phyloP scores from a whole-genome alignment of 2,329 filamentous ascomycete species.

The Paraphoma chrysanthemicola region DNA sequence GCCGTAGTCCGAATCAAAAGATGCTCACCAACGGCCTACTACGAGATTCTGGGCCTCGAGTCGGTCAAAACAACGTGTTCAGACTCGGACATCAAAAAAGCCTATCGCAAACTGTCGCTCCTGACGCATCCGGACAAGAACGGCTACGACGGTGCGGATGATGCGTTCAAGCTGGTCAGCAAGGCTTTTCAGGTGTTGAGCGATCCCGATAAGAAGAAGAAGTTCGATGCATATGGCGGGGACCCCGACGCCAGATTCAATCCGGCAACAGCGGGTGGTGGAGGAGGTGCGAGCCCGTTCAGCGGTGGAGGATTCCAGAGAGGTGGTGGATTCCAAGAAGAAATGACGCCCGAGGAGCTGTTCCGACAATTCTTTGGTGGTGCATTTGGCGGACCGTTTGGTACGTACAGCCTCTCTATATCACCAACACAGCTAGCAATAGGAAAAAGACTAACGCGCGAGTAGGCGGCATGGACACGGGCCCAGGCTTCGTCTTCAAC shows the following conservation, averaged over 20 bases:
- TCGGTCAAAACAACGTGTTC: conserved; percentile 68
- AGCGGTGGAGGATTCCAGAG: conserved; percentile 62
- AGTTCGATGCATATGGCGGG: conserved; percentile 86
- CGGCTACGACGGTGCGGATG: conserved; percentile 91
- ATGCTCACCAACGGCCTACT: conserved; percentile 87
- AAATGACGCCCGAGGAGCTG: conserved; percentile 95
- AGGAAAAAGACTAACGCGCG: conserved; percentile 8
- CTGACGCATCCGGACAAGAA: conserved; percentile 99
- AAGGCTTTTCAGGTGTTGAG: conserved; percentile 91
- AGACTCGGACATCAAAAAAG: conserved; percentile 94
- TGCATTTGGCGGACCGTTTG: conserved; percentile 70
- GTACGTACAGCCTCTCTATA: conserved; percentile 51
- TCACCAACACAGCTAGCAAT: background rate
- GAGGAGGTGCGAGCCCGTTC: conserved; percentile 64
- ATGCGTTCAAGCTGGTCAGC: conserved; percentile 98
- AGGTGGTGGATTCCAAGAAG: conserved; percentile 79
- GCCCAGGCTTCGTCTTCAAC: conserved; percentile 94
- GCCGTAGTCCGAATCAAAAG: conserved; percentile 87
- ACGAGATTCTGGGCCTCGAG: conserved; percentile 86
- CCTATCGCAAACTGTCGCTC: conserved; percentile 91
- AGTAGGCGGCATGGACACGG: conserved; percentile 71
- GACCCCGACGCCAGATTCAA: conserved; percentile 91
- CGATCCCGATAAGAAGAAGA: conserved; percentile 89
- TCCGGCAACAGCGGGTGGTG: conserved; percentile 56
- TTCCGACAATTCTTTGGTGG: conserved; percentile 97